Evolutionary conservation across 2,329 filamentous ascomycete genomes (phyloP).

Genomic region (Zopfia rhizophila): DNA sequence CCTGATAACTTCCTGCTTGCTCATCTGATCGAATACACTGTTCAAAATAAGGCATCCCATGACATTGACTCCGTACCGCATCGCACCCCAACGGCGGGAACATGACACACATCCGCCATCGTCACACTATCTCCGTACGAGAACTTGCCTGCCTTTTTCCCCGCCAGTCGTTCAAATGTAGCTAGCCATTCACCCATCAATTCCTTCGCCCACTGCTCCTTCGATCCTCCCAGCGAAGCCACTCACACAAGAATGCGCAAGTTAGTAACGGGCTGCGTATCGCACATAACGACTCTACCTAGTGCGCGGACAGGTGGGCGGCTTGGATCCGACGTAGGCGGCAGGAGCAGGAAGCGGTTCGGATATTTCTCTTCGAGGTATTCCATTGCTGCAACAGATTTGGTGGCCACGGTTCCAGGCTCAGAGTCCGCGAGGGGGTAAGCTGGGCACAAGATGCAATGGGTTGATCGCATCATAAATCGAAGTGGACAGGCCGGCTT

Average conservation of each 20-base stretch:
- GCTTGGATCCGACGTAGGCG: constrained; percentile 50
- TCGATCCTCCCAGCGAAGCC: constrained; percentile 55
- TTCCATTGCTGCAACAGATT: constrained; percentile 69
- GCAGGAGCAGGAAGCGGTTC: constrained; percentile 57
- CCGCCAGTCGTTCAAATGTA: constrained; percentile 64
- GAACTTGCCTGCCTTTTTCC: constrained; percentile 58
- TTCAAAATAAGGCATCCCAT: too few relatives aligned
- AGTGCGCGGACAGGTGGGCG: constrained; percentile 66
- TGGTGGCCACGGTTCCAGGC: constrained; percentile 16
- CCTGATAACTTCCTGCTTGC: constrained; percentile 49
- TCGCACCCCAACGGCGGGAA: too few relatives aligned
- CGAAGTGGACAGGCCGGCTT: constrained; percentile 61
- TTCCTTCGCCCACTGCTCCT: constrained; percentile 62
- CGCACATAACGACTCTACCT: constrained; percentile 64
- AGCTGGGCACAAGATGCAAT: constrained; percentile 61
- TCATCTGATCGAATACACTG: not conserved
- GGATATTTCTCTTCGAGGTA: constrained; percentile 69
- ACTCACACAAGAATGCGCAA: constrained; percentile 64
- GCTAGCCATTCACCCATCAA: constrained; percentile 64
- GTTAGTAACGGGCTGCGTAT: constrained; percentile 71
- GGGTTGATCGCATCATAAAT: constrained; percentile 64
- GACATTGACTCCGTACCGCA: too few relatives aligned
- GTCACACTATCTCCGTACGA: constrained; percentile 67
- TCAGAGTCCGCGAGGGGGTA: constrained; percentile 51
- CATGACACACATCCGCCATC: constrained; percentile 67